A percentile compares a stretch with the other conserved stretches of the same genome.
Conservation (phyloP, 495 filamentous ascomycete genomes). For the Pseudevernia furfuracea region DNA sequence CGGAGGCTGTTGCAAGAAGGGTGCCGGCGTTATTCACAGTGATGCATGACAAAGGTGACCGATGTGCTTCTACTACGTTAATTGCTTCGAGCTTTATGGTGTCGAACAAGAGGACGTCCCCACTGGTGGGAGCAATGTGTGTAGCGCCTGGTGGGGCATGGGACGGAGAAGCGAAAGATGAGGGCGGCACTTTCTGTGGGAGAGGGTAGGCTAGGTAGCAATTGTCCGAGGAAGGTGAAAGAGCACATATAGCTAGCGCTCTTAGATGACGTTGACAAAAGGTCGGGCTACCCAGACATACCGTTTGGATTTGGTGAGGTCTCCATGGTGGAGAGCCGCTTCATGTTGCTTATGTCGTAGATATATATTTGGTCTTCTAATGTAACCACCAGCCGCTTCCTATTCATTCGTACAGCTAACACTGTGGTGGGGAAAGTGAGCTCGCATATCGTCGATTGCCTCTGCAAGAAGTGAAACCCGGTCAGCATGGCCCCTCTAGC, state of each 20-base stretch:
- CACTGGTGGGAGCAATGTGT: conserved; percentile 74
- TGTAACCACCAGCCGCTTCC: conserved; percentile 86
- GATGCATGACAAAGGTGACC: conserved; percentile 82
- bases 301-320: conserved; percentile 86
- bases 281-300: conserved; percentile 29
- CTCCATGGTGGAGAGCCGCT: conserved; percentile 76
- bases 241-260: conserved; percentile 69
- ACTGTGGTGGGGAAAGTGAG: conserved; percentile 94
- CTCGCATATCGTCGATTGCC: conserved; percentile 94
- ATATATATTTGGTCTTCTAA: conserved; percentile 94
- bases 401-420: conserved; percentile 83
- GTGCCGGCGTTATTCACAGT: conserved; percentile 88
- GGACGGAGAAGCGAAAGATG: conserved; percentile 59
- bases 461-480: conserved; percentile 39
- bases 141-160: conserved; percentile 71
- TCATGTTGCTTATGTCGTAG: conserved; percentile 98
- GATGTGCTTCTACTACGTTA: conserved; percentile 88
- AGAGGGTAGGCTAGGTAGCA: conserved; percentile 92
- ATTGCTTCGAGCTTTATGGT: conserved; percentile 77
- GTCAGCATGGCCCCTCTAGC: conserved; percentile 7
- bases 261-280: conserved; percentile 14
- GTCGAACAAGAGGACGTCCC: conserved; percentile 89
- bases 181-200: conserved; percentile 65
- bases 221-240: conserved; percentile 90
- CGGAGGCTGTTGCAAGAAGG: conserved; percentile 88